Conservation (phyloP, 208 protist species). For the Histomonas meleagridis region DNA sequence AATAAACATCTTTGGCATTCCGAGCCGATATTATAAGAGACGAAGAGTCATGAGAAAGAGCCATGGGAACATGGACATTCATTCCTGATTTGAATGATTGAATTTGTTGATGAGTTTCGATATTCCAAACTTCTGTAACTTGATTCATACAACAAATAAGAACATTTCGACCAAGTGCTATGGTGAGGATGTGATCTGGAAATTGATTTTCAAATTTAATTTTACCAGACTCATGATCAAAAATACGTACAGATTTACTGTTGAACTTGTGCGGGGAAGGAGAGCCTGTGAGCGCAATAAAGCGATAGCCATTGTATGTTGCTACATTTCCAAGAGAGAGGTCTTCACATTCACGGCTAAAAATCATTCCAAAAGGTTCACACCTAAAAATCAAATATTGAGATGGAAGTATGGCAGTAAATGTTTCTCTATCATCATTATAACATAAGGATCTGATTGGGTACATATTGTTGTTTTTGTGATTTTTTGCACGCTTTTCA, state of each 20-base stretch:
- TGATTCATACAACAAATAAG: not conserved
- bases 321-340: not conserved
- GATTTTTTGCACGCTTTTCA: no score
- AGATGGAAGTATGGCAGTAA: slow-evolving; percentile 5
- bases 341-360: slow-evolving; percentile 15
- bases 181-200: not conserved
- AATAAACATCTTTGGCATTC: not conserved
- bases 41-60: not conserved
- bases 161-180: not conserved
- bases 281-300: not conserved
- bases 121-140: not conserved
- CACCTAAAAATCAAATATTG: slow-evolving; percentile 21
- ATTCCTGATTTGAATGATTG: not conserved
- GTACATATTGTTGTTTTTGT: no score
- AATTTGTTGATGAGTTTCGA: not conserved
- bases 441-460: slow-evolving; percentile 27
- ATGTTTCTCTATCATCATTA: slow-evolving; percentile 32
- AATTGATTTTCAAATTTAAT: not conserved
- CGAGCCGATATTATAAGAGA: not conserved
- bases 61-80: not conserved
- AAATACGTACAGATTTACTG: not conserved
- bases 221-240: not conserved
- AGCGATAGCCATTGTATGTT: slow-evolving; percentile 26
- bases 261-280: not conserved
- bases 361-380: slow-evolving; percentile 31